Base-by-base conservation (phyloP, 1,139 yeast genomes). In the Geotrichum europaeum region DNA sequence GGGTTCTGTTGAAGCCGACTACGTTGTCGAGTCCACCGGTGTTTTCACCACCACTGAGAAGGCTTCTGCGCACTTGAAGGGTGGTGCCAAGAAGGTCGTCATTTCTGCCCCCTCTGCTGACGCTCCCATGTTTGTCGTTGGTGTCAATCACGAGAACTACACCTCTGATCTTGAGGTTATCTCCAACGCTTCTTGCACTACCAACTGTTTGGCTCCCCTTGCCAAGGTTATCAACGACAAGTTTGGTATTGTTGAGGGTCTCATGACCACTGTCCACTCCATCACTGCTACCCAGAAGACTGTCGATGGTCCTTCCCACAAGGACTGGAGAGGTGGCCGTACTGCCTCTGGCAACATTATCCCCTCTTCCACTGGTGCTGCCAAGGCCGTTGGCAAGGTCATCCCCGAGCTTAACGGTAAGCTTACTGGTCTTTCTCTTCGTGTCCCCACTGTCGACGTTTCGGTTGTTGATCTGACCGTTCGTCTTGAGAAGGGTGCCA, bases 251-350 rank as follows among this genome's bases (percentile, higher is more conserved):
- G 87, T 84, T 74, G 95, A 87, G 81, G 95, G 90, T 80, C 83
- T 87, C 75, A 87, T 87, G 95, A 87, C 95, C 81, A 87, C 95
- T 69, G 90, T 87, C 72, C 95, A 87, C 85, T 86, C 94, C 75
- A 84, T 86, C 81, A 87, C 95, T 70, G 95, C 95, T 75, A 86
- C 94, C 75, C 95, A 87, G 80, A 87, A 87, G 86, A 86, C 92
- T 67, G 95, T 87, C 69, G 95, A 87, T 75, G 95, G 95, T 79
- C 92, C 95, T 74, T 87, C 94, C 77, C 87, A 85, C 84, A 87
- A 87, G 85, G 95, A 88, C 84, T 88, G 95, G 95, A 85, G 95
- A 83, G 95, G 95, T 77, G 95, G 95, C 78, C 86, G 95, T 80
- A 85, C 95, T 74, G 95, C 95, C 75, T 84, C 91, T 65, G 92